Evolutionary conservation across 192 early-diverging fungal species (phyloP), one percentile per base, ranked within the genome.

Genomic region (Gonapodya prolifera): DNA sequence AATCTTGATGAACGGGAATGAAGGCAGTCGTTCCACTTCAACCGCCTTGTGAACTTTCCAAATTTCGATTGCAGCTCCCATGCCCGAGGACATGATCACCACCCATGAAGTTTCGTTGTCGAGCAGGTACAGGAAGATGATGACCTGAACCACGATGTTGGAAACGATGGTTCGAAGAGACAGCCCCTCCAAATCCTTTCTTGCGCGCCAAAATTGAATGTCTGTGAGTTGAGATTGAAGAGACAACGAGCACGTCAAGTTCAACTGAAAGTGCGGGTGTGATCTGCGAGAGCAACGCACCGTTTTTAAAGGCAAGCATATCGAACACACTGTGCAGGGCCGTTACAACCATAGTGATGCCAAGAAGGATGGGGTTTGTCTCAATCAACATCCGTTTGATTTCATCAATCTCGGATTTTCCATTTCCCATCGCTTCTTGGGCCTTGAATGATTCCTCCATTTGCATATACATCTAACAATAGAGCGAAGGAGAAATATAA

Each of bases 241-340:
- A 34, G 33, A 33, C 23, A n/a, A n/a, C n/a, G n/a, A n/a, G 32
- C 0, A 75, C 33, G 0, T 35, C 30, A 0, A 70, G 32, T 0
- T 35, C 33, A 0, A 32, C 0, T 0, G 2, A 75, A 35, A 75
- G 1, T 75, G 36, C 1, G 33, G 36, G 36, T 70, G 45, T 23
- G 45, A 61, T 8, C 45, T 61, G 8, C 29, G 30, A 61, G 35
- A 76, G 70, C 18, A 17, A 80, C 79, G 35, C 82, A 93, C 92
- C 94, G 80, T 95, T 96, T 85, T 95, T 96, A 82, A 96, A 96
- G 0, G 95, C 95, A 78, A 96, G 82, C 79, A 97, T 92, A 81
- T 95, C 94, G 86, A 97, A 97, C 0, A 92, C 76, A 70, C 89
- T 90, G 82, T 97, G 95, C 2, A 97, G 80, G 23, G 91, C 70